phyloP scores from a whole-genome alignment of 768 basidiomycete genomes.

The Boletus coccyginus region DNA sequence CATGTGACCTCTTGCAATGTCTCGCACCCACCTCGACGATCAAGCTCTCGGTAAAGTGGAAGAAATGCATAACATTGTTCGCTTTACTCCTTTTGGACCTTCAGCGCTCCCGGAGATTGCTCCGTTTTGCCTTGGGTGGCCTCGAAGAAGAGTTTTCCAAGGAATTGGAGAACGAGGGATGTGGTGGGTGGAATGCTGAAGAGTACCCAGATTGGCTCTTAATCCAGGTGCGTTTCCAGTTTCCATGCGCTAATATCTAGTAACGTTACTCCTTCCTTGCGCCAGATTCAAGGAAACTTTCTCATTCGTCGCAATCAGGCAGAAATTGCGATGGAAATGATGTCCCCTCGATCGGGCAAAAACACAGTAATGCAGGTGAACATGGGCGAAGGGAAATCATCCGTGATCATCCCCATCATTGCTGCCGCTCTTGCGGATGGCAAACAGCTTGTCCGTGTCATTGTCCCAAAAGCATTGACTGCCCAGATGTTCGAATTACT shows the following conservation, averaged over 20 bases:
- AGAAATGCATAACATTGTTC: background rate
- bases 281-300: background rate
- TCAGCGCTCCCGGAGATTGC: background rate
- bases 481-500: slow-evolving; percentile 46
- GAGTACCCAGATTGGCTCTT: background rate
- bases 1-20: background rate
- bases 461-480: slow-evolving; percentile 42
- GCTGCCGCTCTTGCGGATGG: slow-evolving; percentile 40
- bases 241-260: background rate
- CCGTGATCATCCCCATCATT: slow-evolving; percentile 43
- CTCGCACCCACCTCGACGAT: background rate
- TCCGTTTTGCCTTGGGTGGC: background rate
- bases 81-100: background rate
- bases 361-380: slow-evolving; percentile 47
- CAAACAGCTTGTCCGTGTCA: slow-evolving; percentile 39
- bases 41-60: background rate
- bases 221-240: background rate
- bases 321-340: slow-evolving; percentile 42
- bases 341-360: slow-evolving; percentile 29
- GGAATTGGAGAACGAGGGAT: background rate
- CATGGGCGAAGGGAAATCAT: slow-evolving; percentile 55
- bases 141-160: background rate
- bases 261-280: slow-evolving; percentile 31
- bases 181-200: background rate
- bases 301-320: background rate